Evolutionary conservation across 78 protist genomes (phyloP).

Genomic region (Emiliania huxleyi): DNA sequence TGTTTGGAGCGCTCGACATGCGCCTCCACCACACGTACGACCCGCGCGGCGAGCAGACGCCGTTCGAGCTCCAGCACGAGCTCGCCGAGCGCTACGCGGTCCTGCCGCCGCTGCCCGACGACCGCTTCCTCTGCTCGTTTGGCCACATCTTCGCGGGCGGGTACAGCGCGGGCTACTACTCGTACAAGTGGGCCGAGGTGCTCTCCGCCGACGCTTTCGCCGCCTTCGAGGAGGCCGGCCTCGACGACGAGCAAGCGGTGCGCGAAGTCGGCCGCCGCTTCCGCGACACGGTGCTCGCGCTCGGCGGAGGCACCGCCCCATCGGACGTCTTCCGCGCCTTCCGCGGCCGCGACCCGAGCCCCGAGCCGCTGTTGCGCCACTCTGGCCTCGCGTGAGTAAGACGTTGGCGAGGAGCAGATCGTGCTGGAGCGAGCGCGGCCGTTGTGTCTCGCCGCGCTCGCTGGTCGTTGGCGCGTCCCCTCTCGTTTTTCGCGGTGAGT

Average conservation of each 20-base stretch:
- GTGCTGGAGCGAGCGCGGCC: too few species aligned
- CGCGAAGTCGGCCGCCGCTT: background rate
- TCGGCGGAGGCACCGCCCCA: constrained; percentile 9
- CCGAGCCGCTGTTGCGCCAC: constrained; percentile 38
- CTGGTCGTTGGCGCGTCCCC: too few species aligned
- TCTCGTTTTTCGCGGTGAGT: too few species aligned
- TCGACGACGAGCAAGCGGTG: background rate
- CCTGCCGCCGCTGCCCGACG: background rate
- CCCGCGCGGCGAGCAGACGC: background rate
- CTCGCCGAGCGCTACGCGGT: background rate
- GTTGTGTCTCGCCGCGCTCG: too few species aligned
- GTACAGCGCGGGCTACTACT: constrained; percentile 44
- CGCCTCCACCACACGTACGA: background rate
- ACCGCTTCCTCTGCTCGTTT: constrained; percentile 29
- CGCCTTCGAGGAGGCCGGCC: constrained; percentile 40
- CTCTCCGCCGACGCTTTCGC: constrained; percentile 11
- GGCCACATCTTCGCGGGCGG: constrained; percentile 45
- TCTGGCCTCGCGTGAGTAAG: constrained; percentile 17
- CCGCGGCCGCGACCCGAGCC: constrained; percentile 42
- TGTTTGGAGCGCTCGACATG: constrained; percentile 21
- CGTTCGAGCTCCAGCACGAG: background rate
- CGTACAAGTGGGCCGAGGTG: constrained; percentile 51
- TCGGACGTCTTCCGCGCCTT: constrained; percentile 23
- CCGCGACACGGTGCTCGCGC: constrained; percentile 29
- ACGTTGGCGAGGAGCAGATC: too few species aligned